Conservation (phyloP, 768 basidiomycete genomes). For the Leccinellum albellum region DNA sequence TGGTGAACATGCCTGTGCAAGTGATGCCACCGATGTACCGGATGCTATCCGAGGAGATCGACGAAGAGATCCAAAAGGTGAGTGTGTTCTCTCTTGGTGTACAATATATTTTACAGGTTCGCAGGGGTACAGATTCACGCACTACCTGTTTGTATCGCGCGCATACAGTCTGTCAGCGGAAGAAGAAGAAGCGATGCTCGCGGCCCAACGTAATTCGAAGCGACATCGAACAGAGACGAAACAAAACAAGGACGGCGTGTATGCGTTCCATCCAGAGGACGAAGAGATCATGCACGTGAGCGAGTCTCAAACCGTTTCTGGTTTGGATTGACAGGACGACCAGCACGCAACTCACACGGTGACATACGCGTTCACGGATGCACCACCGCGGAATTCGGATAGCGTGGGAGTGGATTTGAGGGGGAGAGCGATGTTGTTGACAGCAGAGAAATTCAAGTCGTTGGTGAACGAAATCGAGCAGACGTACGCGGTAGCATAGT, state of each 20-base stretch:
- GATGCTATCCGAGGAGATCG: slow-evolving; percentile 84
- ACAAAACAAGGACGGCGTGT: slow-evolving; percentile 47
- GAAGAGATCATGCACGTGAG: slow-evolving; percentile 62
- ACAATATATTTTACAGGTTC: neutral
- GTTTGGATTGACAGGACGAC: neutral
- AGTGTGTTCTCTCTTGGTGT: slow-evolving; percentile 20
- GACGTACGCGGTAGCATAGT: slow-evolving; percentile 27
- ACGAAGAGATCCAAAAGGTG: slow-evolving; percentile 65
- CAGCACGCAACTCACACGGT: slow-evolving; percentile 22
- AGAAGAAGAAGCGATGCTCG: slow-evolving; percentile 53
- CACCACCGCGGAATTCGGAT: slow-evolving; percentile 55
- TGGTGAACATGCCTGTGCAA: slow-evolving; percentile 95
- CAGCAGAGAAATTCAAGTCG: slow-evolving; percentile 38
- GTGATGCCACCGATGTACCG: slow-evolving; percentile 88
- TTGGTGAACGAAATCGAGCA: slow-evolving; percentile 40
- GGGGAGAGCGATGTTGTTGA: slow-evolving; percentile 63
- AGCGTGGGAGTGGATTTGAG: slow-evolving; percentile 69
- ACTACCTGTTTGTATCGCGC: slow-evolving; percentile 73
- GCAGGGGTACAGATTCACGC: slow-evolving; percentile 63
- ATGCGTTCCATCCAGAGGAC: slow-evolving; percentile 86
- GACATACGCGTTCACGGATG: slow-evolving; percentile 47
- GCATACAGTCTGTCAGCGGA: slow-evolving; percentile 70
- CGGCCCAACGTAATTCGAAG: slow-evolving; percentile 41
- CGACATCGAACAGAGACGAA: slow-evolving; percentile 30
- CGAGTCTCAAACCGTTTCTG: neutral